A percentile compares a stretch with the other conserved stretches of the same genome.
phyloP scores from a whole-genome alignment of 1,284 basidiomycete species.

The Austroboletus olivaceoglutinosus region DNA sequence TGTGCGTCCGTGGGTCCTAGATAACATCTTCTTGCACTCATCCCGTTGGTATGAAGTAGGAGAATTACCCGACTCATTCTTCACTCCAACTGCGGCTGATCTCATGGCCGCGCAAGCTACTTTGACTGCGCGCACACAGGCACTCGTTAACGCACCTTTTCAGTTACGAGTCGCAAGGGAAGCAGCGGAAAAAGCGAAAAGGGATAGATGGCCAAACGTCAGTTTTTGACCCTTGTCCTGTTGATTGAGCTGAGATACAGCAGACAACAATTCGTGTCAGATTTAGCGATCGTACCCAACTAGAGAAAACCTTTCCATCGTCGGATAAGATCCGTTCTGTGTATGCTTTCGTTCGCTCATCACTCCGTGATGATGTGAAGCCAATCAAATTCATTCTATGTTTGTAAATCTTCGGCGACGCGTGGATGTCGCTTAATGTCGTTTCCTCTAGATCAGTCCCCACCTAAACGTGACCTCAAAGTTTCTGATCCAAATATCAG shows the following conservation, averaged over 20 bases:
- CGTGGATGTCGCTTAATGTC: neutral
- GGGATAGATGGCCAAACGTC: constrained; percentile 71
- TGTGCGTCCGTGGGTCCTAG: constrained; percentile 25
- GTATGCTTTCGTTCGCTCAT: constrained; percentile 79
- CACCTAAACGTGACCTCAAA: constrained; percentile 78
- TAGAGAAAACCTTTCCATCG: constrained; percentile 79
- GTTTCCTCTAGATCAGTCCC: constrained; percentile 60
- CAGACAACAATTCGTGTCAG: constrained; percentile 80
- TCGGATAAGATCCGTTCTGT: constrained; percentile 74
- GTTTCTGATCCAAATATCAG: constrained; percentile 71
- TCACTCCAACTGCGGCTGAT: constrained; percentile 72
- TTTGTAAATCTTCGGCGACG: constrained; percentile 37
- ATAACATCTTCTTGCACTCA: constrained; percentile 9
- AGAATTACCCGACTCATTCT: constrained; percentile 68
- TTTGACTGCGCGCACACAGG: constrained; percentile 58
- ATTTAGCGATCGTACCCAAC: constrained; percentile 77
- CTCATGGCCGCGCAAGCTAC: constrained; percentile 68
- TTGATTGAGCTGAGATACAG: constrained; percentile 9
- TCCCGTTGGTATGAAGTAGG: constrained; percentile 22
- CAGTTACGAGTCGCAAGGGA: constrained; percentile 70
- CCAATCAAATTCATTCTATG: constrained; percentile 80
- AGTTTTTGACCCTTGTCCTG: constrained; percentile 21
- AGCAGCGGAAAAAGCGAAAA: constrained; percentile 57
- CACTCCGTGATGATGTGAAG: constrained; percentile 68
- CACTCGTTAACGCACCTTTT: constrained; percentile 75